Base-by-base conservation (phyloP, 2,329 filamentous ascomycete species). In the Plectosphaerella plurivora region DNA sequence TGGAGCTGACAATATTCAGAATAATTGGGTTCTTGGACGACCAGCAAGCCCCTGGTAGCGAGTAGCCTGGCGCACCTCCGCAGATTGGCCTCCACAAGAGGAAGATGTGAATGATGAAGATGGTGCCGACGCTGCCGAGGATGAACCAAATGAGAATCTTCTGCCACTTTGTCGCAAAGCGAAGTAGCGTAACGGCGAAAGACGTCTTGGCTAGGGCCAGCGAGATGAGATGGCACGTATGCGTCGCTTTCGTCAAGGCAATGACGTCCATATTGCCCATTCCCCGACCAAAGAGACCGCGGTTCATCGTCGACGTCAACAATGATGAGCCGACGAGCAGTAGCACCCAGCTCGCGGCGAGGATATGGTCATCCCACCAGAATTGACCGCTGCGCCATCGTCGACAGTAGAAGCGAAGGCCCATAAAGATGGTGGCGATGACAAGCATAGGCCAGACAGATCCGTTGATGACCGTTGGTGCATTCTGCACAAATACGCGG, bases 151-250 rank as follows among this genome's bases (percentile, higher is more conserved):
- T 57, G n/a, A 60, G 47, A 11, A 41, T 44, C 24, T 57, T 55
- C 54, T 60, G 60, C 55, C 59, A 57, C 18, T 58, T 56, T 1
- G 49, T 51, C 18, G 64, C 55, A 16, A 70, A 58, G 6, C 67
- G 61, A 25, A 71, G 61, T 39, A 71, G 60, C 6, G 67, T 70
- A 18, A 71, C 55, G 10, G 61, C 68, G 51, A 72, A 70, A 1
- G 68, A 70, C 1, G 68, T 70, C 57, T 73, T 73, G 59, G 67
- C 68, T 55, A 61, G 61, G 2, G 62, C 59, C 12, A 68, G 64
- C 1, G 63, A 63, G 16, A 53, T 15, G 65, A 53, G 47, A 68
- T 60, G 14, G 63, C 65, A 49, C 64, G 59, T 50, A 61, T 63
- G 28, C 56, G 59, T 16, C 57, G 47, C 41, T 59, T 37, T 20